Evolutionary conservation across 208 protist species (phyloP).

Genomic region (Crithidia fasciculata): DNA sequence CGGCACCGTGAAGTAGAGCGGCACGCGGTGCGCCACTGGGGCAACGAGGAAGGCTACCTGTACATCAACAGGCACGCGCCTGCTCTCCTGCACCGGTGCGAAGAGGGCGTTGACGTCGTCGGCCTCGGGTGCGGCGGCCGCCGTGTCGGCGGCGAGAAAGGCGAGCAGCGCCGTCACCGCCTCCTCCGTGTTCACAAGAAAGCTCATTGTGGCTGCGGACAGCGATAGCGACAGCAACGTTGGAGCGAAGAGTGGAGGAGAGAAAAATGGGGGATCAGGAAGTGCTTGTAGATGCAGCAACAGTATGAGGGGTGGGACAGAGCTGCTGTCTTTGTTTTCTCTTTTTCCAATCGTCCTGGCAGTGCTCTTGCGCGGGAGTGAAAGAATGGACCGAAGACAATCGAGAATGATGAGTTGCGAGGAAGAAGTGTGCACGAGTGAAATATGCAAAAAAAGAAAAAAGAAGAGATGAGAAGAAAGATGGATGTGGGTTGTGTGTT

Average conservation of each 20-base stretch:
- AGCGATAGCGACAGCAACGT: background rate
- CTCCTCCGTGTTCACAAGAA: conserved; percentile 51
- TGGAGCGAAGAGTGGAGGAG: background rate
- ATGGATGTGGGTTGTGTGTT: background rate
- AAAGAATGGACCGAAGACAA: too few relatives aligned
- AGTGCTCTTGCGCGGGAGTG: too few relatives aligned
- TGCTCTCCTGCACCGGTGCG: conserved; percentile 37
- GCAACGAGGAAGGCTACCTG: conserved; percentile 79
- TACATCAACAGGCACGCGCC: conserved; percentile 56
- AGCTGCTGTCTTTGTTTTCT: background rate
- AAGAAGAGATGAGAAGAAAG: conserved; percentile 6
- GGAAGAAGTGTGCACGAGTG: too few relatives aligned
- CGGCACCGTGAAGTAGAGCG: conserved; percentile 78
- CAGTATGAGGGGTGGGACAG: too few relatives aligned
- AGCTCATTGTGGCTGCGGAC: conserved; percentile 34
- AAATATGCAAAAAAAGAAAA: conserved; percentile 13
- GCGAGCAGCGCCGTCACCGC: conserved; percentile 61
- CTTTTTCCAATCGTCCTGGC: background rate
- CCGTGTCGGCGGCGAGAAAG: conserved; percentile 44
- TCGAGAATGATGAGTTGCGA: too few relatives aligned
- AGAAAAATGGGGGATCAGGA: background rate
- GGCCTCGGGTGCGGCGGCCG: conserved; percentile 6
- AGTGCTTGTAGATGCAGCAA: background rate
- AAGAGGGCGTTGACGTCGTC: conserved; percentile 50
- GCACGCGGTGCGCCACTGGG: conserved; percentile 79